phyloP scores from a whole-genome alignment of 2,329 filamentous ascomycete genomes.

The Daldinia sp. region DNA sequence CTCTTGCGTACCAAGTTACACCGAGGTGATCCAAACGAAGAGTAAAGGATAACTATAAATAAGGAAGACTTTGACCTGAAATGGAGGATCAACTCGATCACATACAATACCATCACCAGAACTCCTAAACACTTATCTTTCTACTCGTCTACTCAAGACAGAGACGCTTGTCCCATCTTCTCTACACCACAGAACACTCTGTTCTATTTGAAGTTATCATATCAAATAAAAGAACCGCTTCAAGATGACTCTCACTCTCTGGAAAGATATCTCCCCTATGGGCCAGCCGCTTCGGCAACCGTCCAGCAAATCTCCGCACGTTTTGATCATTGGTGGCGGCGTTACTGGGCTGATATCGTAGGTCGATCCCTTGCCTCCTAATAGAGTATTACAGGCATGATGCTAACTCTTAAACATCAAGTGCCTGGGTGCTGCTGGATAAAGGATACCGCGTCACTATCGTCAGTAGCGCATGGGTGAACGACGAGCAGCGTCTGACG shows the following conservation, averaged over 20 bases:
- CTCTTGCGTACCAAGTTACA: background rate
- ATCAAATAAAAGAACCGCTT: slow-evolving; percentile 3
- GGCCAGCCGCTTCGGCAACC: slow-evolving; percentile 47
- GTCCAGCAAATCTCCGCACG: slow-evolving; percentile 47
- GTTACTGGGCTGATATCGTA: slow-evolving; percentile 51
- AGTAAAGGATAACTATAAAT: background rate
- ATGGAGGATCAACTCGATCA: background rate
- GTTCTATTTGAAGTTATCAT: slow-evolving; percentile 1
- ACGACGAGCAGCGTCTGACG: slow-evolving; percentile 55
- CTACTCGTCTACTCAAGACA: background rate
- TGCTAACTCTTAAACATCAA: slow-evolving; percentile 27
- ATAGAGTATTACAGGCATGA: background rate
- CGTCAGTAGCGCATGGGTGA: slow-evolving; percentile 58
- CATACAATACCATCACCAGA: background rate
- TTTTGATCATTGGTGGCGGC: slow-evolving; percentile 51
- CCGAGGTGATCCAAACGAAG: background rate
- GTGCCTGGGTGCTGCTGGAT: slow-evolving; percentile 59
- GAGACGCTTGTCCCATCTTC: background rate
- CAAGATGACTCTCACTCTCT: slow-evolving; percentile 50
- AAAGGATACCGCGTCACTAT: slow-evolving; percentile 60
- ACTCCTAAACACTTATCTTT: slow-evolving; percentile 16
- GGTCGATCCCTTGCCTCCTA: slow-evolving; percentile 31
- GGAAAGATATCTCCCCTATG: slow-evolving; percentile 52
- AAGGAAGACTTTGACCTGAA: background rate
- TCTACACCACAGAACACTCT: slow-evolving; percentile 7